Percentiles rank a stretch among this genome's conserved stretches.
Evolutionary conservation across 371 early-diverging fungal genomes (phyloP).

Genomic region (Lichtheimia corymbifera): DNA sequence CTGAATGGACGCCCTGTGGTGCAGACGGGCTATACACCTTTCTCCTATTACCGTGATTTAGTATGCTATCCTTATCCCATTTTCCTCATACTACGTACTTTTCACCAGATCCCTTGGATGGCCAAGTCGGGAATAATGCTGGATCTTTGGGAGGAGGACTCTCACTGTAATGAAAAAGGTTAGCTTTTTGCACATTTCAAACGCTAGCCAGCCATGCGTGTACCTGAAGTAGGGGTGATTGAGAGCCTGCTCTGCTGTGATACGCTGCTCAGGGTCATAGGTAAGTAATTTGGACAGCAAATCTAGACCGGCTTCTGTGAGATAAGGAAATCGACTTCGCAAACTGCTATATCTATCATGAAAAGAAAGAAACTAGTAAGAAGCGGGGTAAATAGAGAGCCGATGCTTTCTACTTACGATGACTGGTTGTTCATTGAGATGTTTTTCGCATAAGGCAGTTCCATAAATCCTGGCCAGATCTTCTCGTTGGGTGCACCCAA

Average conservation of each 20-base stretch:
- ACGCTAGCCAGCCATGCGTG: constrained; percentile 4
- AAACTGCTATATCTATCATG: constrained; percentile 51
- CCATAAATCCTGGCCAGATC: constrained; percentile 75
- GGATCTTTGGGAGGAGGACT: constrained; percentile 91
- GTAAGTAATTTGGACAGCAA: constrained; percentile 79
- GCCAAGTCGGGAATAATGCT: constrained; percentile 94
- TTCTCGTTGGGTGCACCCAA: constrained; percentile 72
- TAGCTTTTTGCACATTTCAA: background rate
- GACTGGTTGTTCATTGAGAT: constrained; percentile 50
- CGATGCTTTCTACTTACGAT: constrained; percentile 18
- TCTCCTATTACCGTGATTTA: constrained; percentile 23
- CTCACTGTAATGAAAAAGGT: constrained; percentile 55
- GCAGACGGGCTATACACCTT: constrained; percentile 64
- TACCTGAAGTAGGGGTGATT: constrained; percentile 85
- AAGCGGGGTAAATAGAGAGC: too few relatives aligned
- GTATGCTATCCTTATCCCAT: background rate
- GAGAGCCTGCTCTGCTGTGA: constrained; percentile 85
- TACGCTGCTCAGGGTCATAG: constrained; percentile 87
- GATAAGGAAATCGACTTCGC: constrained; percentile 63
- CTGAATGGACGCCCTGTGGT: constrained; percentile 65
- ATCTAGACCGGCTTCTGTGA: constrained; percentile 82
- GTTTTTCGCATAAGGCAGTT: constrained; percentile 71
- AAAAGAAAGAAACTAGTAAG: background rate
- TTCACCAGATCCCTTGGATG: constrained; percentile 82
- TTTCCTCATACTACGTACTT: constrained; percentile 28